Percentiles rank a stretch among this genome's conserved stretches.
These are phyloP conservation scores for Neurospora sp. DNA, from an alignment of 495 filamentous ascomycete genomes.

Conservation along the genomic window DNA sequence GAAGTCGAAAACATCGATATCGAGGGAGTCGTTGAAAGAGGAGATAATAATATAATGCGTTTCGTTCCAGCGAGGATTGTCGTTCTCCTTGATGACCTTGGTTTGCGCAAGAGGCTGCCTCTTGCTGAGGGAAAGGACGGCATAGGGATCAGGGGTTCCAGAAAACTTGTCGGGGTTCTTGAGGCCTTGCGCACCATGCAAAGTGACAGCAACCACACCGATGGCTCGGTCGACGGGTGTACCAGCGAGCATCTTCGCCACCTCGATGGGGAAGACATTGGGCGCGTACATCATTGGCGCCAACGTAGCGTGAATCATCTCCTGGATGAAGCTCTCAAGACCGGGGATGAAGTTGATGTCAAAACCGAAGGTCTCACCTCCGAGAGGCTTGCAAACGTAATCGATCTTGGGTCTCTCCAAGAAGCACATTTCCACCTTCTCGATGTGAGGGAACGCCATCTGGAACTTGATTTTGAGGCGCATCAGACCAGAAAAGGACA, in stretches of 20 bases:
- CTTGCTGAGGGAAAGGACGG: constrained; percentile 75
- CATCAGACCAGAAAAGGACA: constrained; percentile 91
- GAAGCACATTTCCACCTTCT: constrained; percentile 87
- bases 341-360: constrained; percentile 99
- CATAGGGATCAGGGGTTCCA: constrained; percentile 89
- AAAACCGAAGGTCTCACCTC: constrained; percentile 89
- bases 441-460: constrained; percentile 88
- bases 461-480: constrained; percentile 95
- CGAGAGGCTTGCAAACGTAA: constrained; percentile 94
- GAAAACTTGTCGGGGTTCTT: constrained; percentile 93
- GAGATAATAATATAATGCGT: constrained; percentile 91
- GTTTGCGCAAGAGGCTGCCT: constrained; percentile 73
- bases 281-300: constrained; percentile 95
- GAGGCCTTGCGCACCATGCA: constrained; percentile 82
- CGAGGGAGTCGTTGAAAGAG: constrained; percentile 75
- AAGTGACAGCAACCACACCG: constrained; percentile 81
- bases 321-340: constrained; percentile 84
- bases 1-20: constrained; percentile 77
- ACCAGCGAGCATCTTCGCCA: constrained; percentile 97
- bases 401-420: constrained; percentile 65
- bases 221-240: constrained; percentile 91
- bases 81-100: constrained; percentile 74
- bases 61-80: constrained; percentile 89
- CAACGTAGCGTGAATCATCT: constrained; percentile 87
- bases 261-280: constrained; percentile 96